A percentile compares a stretch with the other conserved stretches of the same genome.
phyloP scores from a whole-genome alignment of 441 rosid species.

The Manihot esculenta region DNA sequence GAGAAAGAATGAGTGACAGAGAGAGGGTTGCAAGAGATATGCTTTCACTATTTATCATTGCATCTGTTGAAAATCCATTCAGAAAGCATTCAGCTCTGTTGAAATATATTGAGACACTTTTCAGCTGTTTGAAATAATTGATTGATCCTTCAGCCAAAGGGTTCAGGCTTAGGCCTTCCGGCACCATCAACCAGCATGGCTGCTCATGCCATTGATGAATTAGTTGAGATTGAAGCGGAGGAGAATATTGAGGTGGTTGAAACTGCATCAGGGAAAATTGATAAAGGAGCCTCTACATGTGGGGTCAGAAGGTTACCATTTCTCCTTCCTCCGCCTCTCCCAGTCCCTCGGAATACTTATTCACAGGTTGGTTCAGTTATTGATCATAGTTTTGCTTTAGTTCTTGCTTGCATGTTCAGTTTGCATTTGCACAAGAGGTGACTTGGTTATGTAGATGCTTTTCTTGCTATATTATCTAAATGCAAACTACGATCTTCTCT shows the following conservation, averaged over 20 bases:
- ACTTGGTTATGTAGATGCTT: not conserved
- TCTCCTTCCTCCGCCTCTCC: constrained; percentile 49
- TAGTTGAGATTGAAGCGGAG: constrained; percentile 48
- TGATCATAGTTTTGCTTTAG: not conserved
- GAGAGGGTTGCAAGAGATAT: not conserved
- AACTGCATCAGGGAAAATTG: constrained; percentile 22
- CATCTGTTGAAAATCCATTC: not conserved
- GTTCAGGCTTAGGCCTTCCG: constrained; percentile 29
- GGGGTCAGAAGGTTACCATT: constrained; percentile 32
- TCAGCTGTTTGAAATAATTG: not conserved
- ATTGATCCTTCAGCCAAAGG: constrained; percentile 36
- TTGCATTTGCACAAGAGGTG: not conserved
- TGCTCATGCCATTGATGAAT: constrained; percentile 54
- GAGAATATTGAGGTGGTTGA: constrained; percentile 41
- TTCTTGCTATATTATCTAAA: not conserved
- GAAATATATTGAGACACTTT: not conserved
- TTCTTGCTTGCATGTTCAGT: not conserved
- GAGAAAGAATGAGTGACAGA: not conserved
- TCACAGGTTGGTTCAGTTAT: constrained; percentile 41
- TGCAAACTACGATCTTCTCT: not conserved
- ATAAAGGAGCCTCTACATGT: constrained; percentile 20
- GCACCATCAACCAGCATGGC: constrained; percentile 72
- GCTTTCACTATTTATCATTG: not conserved
- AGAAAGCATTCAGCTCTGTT: not conserved
- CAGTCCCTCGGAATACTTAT: constrained; percentile 37